phyloP scores from a whole-genome alignment of 371 early-diverging fungal species.

The Catenaria anguillulae region DNA sequence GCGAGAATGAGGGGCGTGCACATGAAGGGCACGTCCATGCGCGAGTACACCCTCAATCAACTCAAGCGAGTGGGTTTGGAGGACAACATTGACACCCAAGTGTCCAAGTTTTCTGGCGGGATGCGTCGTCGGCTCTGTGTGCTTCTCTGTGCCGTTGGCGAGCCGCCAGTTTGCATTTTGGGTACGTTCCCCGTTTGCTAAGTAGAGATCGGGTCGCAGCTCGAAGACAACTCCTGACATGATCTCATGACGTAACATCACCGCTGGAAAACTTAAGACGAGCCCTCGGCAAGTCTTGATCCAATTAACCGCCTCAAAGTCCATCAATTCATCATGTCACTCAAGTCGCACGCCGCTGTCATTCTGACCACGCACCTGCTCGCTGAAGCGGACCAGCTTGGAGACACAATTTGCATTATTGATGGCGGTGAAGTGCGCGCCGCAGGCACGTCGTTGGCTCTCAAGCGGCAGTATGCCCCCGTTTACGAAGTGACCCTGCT shows the following conservation, averaged over 20 bases:
- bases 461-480: constrained; percentile 26
- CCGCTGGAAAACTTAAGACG: too few relatives aligned
- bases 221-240: too few relatives aligned
- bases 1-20: neutral
- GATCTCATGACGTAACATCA: too few relatives aligned
- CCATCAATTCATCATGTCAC: constrained; percentile 14
- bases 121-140: constrained; percentile 7
- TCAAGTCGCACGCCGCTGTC: constrained; percentile 13
- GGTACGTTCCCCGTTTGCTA: too few relatives aligned
- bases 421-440: constrained; percentile 10
- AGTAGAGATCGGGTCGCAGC: too few relatives aligned
- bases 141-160: neutral
- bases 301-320: constrained; percentile 16
- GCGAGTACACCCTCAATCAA: too few relatives aligned
- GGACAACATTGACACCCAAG: neutral
- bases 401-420: constrained; percentile 15
- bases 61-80: neutral
- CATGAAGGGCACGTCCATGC: too few relatives aligned
- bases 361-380: constrained; percentile 26
- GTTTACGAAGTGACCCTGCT: constrained; percentile 16
- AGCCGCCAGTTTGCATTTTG: neutral
- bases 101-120: constrained; percentile 4
- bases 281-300: constrained; percentile 20
- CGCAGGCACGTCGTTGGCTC: constrained; percentile 21
- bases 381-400: constrained; percentile 27